A percentile compares a stretch with the other conserved stretches of the same genome.
These are phyloP conservation scores for Hyaloscypha bicolor DNA, from an alignment of 495 filamentous ascomycete species.

Conservation along the genomic window DNA sequence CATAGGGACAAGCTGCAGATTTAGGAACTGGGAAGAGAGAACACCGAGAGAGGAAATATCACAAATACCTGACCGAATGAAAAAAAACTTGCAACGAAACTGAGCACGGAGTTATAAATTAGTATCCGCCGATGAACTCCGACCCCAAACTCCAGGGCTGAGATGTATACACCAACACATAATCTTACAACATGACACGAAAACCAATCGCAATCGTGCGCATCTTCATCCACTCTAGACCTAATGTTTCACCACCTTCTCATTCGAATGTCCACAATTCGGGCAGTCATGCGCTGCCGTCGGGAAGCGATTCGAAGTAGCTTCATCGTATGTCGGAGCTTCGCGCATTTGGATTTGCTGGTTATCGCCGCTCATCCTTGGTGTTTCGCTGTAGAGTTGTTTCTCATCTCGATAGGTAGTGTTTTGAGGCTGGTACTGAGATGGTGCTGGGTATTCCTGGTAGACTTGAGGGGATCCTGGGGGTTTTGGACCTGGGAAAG, in stretches of 20 bases:
- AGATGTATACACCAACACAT: neutral
- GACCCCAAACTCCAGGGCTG: conserved; percentile 1
- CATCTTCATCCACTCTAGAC: too few relatives aligned
- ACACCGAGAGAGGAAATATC: too few relatives aligned
- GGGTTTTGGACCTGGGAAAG: neutral
- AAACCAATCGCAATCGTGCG: neutral
- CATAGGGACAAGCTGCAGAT: too few relatives aligned
- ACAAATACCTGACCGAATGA: too few relatives aligned
- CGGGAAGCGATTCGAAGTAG: neutral
- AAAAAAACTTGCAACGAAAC: too few relatives aligned
- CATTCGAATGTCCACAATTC: neutral
- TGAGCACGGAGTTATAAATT: neutral
- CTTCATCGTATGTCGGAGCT: neutral
- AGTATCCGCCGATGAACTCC: neutral
- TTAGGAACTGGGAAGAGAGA: too few relatives aligned
- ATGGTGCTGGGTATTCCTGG: neutral
- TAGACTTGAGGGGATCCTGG: neutral
- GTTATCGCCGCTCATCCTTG: neutral
- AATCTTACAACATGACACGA: neutral
- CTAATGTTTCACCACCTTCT: neutral
- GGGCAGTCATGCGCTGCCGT: neutral
- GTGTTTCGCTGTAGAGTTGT: neutral
- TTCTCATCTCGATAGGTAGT: neutral
- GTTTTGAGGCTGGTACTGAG: neutral
- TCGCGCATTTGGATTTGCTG: neutral